Conservation (phyloP, 805 yeast species). For the Pichia paraexigua region DNA sequence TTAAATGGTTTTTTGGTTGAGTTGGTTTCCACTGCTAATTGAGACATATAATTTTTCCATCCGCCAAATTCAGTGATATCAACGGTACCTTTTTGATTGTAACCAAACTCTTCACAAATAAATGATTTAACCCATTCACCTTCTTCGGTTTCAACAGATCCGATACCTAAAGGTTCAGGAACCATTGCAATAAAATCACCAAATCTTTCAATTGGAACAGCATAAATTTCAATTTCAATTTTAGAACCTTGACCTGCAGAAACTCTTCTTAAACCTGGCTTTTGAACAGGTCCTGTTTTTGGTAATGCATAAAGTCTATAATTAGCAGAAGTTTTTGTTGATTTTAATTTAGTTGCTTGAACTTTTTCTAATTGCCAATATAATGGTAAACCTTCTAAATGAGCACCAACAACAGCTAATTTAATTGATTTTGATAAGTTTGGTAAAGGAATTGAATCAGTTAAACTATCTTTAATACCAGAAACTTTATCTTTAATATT, state of each 20-base stretch:
- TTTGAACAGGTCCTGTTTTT: conserved; percentile 68
- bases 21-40: conserved; percentile 17
- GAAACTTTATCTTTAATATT: conserved; percentile 17
- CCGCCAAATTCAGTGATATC: conserved; percentile 89
- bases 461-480: conserved; percentile 37
- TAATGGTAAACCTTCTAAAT: conserved; percentile 76
- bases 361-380: conserved; percentile 92
- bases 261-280: conserved; percentile 84
- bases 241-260: conserved; percentile 39
- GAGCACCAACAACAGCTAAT: conserved; percentile 96
- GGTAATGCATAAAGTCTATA: conserved; percentile 82
- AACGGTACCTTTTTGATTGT: conserved; percentile 56
- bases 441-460: conserved; percentile 37
- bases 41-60: conserved; percentile 60
- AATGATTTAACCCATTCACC: conserved; percentile 90
- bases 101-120: conserved; percentile 89
- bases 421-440: conserved; percentile 39
- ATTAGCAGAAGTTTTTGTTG: conserved; percentile 60
- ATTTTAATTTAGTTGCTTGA: conserved; percentile 59
- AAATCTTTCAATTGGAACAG: conserved; percentile 68
- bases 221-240: conserved; percentile 75
- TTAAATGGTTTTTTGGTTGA: conserved; percentile 54
- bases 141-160: conserved; percentile 72
- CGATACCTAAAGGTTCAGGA: conserved; percentile 93
- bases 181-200: conserved; percentile 83